Base-by-base conservation (phyloP, 2,329 filamentous ascomycete genomes). In the Colletotrichum noveboracense region DNA sequence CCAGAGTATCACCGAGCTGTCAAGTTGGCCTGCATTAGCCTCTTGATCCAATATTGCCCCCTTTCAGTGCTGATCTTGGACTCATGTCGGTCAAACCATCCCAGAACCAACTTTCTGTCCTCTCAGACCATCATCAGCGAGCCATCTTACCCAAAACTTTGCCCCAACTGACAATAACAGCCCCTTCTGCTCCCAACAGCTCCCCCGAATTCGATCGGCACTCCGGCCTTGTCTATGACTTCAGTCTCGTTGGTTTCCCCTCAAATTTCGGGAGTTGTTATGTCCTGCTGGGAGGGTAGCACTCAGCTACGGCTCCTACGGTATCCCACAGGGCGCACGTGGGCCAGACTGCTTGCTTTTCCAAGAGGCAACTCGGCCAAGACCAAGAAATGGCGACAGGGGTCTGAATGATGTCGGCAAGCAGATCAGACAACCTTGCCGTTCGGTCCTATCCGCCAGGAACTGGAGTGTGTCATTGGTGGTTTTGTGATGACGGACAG, bases 1-100 rank as follows among this genome's bases (percentile, higher is more conserved):
- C 65, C 12, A 58, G 65, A 69, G 74, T 76, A 69, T 69, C 64
- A 76, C 74, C 65, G 74, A 76, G 70, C 64, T 69, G 65, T 76
- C 58, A 74, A 74, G 58, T 30, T 30, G 70, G 48, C 43, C 64
- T 67, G 74, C 74, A 76, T 74, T 68, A 74, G 74, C 55, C 24
- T 28, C n/a, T 30, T 66, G 65, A 73, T 34, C 58, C 18, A 69
- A 60, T 28, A 61, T 52, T 34, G 30, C 48, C 43, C 64, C 62
- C 70, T 48, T 61, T 14, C 48, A 21, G 58, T 55, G 38, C 38
- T 64, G 64, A 38, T 14, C 26, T 28, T 64, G 70, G 70, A 32
- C 21, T 24, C 67, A 68, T 67, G 62, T 73, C 70, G 73, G 56
- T 32, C 16, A 16, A 73, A 65, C 43, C 16, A 64, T 30, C 8